Evolutionary conservation across 495 filamentous ascomycete genomes (phyloP).

Genomic region (Lasiosphaeriaceae sp.): DNA sequence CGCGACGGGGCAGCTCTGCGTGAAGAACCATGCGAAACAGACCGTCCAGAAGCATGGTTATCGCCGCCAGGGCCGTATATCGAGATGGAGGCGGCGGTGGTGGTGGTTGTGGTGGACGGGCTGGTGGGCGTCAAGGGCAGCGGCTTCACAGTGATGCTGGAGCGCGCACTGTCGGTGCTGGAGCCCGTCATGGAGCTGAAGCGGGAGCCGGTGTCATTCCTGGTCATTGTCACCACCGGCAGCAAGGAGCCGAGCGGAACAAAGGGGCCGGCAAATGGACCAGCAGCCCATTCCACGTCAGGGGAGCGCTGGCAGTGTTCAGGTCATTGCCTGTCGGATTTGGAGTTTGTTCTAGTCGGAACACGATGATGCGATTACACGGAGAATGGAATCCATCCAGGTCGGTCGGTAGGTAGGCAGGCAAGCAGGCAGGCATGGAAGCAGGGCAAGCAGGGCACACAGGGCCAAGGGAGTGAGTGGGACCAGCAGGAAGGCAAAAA

Average conservation of each 20-base stretch:
- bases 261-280: constrained; percentile 19
- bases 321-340: constrained; percentile 28
- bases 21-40: constrained; percentile 27
- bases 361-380: not conserved
- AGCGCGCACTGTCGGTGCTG: constrained; percentile 55
- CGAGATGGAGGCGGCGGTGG: constrained; percentile 42
- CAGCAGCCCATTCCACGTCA: constrained; percentile 26
- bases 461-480: too few species aligned
- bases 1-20: constrained; percentile 49
- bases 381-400: not conserved
- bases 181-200: constrained; percentile 63
- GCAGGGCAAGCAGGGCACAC: too few species aligned
- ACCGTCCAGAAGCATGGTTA: constrained; percentile 29
- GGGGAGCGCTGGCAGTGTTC: constrained; percentile 4
- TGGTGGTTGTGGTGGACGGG: constrained; percentile 24
- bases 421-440: too few species aligned
- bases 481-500: too few species aligned
- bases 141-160: constrained; percentile 55
- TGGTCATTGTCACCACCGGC: constrained; percentile 50
- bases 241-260: constrained; percentile 15
- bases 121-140: constrained; percentile 41
- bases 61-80: constrained; percentile 32
- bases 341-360: not conserved
- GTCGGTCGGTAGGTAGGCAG: too few species aligned
- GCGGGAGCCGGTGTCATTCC: constrained; percentile 51